Evolutionary conservation across 257 asterid species (phyloP).

Genomic region (Sherardia arvensis): DNA sequence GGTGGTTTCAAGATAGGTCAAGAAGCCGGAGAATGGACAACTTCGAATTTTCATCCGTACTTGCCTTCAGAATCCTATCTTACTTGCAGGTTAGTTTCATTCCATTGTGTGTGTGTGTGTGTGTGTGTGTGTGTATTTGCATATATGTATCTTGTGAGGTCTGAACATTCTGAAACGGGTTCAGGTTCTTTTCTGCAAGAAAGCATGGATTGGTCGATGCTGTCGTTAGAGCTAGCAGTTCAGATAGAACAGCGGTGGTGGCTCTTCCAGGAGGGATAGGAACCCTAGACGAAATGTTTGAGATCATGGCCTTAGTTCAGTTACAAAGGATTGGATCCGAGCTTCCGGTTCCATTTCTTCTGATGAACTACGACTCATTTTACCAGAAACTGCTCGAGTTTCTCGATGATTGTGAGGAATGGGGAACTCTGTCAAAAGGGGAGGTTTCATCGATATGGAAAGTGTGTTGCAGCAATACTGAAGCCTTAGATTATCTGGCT

Average conservation of each 20-base stretch:
- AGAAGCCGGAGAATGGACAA: conserved; percentile 94
- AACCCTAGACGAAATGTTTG: conserved; percentile 81
- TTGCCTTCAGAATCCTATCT: conserved; percentile 59
- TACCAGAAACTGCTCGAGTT: conserved; percentile 74
- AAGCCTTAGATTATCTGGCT: conserved; percentile 59
- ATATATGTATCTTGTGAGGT: no score
- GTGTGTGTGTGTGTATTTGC: no score
- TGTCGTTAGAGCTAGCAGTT: conserved; percentile 46
- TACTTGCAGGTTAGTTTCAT: conserved; percentile 63
- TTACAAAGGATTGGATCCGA: conserved; percentile 67
- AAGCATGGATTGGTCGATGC: conserved; percentile 95
- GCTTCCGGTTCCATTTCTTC: conserved; percentile 62
- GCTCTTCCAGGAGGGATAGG: conserved; percentile 93
- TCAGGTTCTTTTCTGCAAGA: conserved; percentile 90
- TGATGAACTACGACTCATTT: conserved; percentile 80
- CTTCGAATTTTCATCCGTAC: conserved; percentile 62
- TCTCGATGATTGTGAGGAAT: conserved; percentile 55
- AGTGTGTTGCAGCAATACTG: conserved; percentile 60
- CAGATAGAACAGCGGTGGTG: conserved; percentile 71
- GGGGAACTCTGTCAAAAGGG: conserved; percentile 64
- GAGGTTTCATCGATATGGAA: conserved; percentile 71
- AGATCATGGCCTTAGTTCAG: conserved; percentile 75
- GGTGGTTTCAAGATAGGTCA: conserved; percentile 87
- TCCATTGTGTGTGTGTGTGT: no score
- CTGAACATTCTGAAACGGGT: conserved; percentile 7